Base-by-base conservation (phyloP, 176 grass and related monocot species). In the Juncus inflexus region DNA sequence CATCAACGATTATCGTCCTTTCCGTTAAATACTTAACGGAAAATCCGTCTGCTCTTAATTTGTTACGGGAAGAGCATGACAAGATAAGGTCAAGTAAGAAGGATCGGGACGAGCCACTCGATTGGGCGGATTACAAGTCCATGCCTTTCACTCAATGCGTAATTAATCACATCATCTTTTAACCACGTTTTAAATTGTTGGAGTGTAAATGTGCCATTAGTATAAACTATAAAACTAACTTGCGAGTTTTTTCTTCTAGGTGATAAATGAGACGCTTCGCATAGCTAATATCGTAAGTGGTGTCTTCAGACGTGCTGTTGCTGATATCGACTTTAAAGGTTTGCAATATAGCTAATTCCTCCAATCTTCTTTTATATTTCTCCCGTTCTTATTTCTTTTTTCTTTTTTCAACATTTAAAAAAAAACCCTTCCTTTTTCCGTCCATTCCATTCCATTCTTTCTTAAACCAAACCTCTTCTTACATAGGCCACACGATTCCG, bases 1-100 rank as follows among this genome's bases (percentile, higher is more conserved):
- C 94, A 1, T 82, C 94, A 13, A 90, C 90, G 59, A 87, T 88
- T 75, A 99, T 92, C 82, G 89, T 87, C 15, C 72, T 99, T 2
- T 87, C 94, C 64, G 88, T 89, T 16, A 99, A 92, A 73, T 99
- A 89, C 83, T 80, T 99, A 76, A 86, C 72, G 19, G 94, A 99
- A 66, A 81, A 84, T 15, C 88, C 89, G 50, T 15, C 76, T 12
- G 85, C 88, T n/a, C 75, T 92, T 14, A 77, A 75, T 0, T 67
- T 89, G 52, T 83, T 99, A 42, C 83, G 60, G 82, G 83, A 82
- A 79, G 95, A 99, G 66, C 95, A 99, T 42, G 78, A 90, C 42
- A 77, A 66, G 6, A 99, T 94, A 52, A 90, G 83, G 75, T 65
- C 56, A 7, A 50, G 59, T 28, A 87, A 90, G 78, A 73, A 60